These are phyloP conservation scores for Scytalidium sp. DNA, from an alignment of 2,329 filamentous ascomycete species.

Conservation along the genomic window DNA sequence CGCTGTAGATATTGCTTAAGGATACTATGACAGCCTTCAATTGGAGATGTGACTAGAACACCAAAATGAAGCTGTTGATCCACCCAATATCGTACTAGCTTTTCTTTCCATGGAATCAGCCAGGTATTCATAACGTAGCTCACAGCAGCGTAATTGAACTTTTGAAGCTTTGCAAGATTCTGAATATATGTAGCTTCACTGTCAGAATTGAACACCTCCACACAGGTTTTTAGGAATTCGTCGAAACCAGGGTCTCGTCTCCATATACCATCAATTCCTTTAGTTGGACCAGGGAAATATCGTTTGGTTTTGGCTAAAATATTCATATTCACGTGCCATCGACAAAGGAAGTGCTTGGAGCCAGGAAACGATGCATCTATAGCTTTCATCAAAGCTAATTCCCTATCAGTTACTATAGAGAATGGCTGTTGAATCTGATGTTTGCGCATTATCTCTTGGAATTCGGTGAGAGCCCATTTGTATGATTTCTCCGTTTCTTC, in stretches of 20 bases:
- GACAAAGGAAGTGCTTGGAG: background rate
- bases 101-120: background rate
- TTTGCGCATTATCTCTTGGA: background rate
- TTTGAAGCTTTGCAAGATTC: too few relatives aligned
- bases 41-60: background rate
- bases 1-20: background rate
- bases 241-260: background rate
- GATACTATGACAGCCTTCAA: background rate
- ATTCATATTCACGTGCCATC: conserved; percentile 2
- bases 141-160: too few relatives aligned
- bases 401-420: conserved; percentile 1
- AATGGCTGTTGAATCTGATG: background rate
- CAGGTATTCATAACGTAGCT: conserved; percentile 1
- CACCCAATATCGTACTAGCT: background rate
- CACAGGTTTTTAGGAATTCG: background rate
- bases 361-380: background rate
- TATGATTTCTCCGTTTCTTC: background rate
- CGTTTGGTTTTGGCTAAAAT: background rate
- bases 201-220: background rate
- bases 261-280: background rate
- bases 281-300: conserved; percentile 1
- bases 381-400: conserved; percentile 1
- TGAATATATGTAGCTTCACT: background rate
- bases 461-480: background rate
- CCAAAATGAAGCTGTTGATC: conserved; percentile 1